These are phyloP conservation scores for Parafenestella ontariensis DNA, from an alignment of 2,329 filamentous ascomycete genomes.

Conservation along the genomic window DNA sequence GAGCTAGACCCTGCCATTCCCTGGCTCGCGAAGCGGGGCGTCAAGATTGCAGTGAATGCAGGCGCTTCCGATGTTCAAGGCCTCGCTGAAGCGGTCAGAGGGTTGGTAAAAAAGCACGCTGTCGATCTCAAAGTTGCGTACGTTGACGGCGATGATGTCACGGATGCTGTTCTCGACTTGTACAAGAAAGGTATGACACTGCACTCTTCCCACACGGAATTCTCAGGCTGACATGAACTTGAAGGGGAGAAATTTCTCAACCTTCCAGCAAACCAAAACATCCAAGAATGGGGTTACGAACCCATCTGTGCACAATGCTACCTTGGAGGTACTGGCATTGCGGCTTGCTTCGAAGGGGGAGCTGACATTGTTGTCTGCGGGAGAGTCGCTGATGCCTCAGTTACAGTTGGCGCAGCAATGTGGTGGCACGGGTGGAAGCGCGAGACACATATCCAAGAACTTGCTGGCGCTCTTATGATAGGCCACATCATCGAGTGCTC, in stretches of 20 bases:
- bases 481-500: constrained; percentile 20
- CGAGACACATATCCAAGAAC: constrained; percentile 51
- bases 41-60: constrained; percentile 30
- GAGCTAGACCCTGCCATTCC: constrained; percentile 31
- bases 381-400: constrained; percentile 30
- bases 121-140: constrained; percentile 51
- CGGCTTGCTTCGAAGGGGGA: constrained; percentile 26
- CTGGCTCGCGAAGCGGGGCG: constrained; percentile 29
- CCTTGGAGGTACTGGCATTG: constrained; percentile 31
- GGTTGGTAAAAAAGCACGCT: constrained; percentile 23
- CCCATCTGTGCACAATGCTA: constrained; percentile 37
- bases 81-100: constrained; percentile 22
- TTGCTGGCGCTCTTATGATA: constrained; percentile 59
- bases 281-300: constrained; percentile 32
- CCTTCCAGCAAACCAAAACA: constrained; percentile 28
- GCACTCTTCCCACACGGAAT: background rate
- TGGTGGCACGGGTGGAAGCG: constrained; percentile 62
- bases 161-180: constrained; percentile 28
- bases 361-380: constrained; percentile 35
- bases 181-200: constrained; percentile 17
- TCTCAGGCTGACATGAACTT: background rate
- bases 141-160: constrained; percentile 54
- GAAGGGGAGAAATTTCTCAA: constrained; percentile 26
- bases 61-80: constrained; percentile 27
- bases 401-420: constrained; percentile 60